Evolutionary conservation across 1,284 basidiomycete species (phyloP), one percentile per base, ranked within the genome.

Genomic region (Boletus semigastroideus): DNA sequence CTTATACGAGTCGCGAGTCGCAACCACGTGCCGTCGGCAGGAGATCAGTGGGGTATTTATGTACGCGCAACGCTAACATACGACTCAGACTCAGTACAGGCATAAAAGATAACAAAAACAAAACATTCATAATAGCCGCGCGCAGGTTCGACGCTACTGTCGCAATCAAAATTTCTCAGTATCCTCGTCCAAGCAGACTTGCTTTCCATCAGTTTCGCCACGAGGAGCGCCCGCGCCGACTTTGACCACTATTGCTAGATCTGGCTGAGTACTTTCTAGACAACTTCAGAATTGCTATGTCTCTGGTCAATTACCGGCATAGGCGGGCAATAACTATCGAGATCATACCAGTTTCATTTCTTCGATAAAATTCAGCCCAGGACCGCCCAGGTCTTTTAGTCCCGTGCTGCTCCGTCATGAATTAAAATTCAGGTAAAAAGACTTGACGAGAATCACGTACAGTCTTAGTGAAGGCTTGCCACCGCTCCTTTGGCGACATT

Each of bases 321-420:
- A 45, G 22, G 39, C 27, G 14, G 30, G 19, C 30, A 22, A 52
- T 19, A 16, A 54, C 42, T 42, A 53, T 68, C n/a, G 27, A 11
- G 30, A 40, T 44, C 64, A 43, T 65, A 84, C 85, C 69, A 56
- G 66, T 54, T 61, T 80, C 75, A 56, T 79, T 72, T 49, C 69
- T 70, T 30, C 82, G 74, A 60, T 81, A 84, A 56, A 76, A 80
- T 61, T 85, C 81, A 16, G 67, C 72, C 82, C 84, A 87, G 5
- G 83, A 74, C 58, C 79, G 82, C 5, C 66, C 62, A 25, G 79
- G 74, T 54, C 86, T 74, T 30, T 55, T 62, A 11, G 64, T 67
- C 61, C 78, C 77, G 61, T 80, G 60, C 74, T 78, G 20, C 14
- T 19, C 31, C 42, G 14, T 36, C 37, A 42, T 56, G 13, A 58